A percentile compares a stretch with the other conserved stretches of the same genome.
Conservation (phyloP, 768 basidiomycete species). For the Panellus pusillus region DNA sequence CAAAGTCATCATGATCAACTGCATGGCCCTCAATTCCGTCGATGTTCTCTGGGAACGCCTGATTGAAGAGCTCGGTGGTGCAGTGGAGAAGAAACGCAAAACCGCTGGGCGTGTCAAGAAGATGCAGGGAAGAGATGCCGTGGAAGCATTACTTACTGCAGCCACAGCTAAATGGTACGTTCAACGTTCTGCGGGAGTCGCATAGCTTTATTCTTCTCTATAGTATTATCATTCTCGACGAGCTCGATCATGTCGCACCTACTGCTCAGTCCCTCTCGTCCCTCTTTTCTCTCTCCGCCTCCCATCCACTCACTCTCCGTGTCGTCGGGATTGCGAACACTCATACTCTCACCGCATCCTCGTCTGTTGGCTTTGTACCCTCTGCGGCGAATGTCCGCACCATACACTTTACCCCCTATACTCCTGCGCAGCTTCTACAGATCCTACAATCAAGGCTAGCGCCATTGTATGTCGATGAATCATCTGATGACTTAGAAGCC, state of each 20-base stretch:
- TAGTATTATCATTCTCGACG: constrained; percentile 81
- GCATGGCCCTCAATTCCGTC: constrained; percentile 71
- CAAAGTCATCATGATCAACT: constrained; percentile 65
- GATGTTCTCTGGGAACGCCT: constrained; percentile 74
- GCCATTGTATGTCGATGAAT: constrained; percentile 42
- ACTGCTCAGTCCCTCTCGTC: constrained; percentile 56
- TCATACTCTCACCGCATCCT: constrained; percentile 73
- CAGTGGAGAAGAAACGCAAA: constrained; percentile 33
- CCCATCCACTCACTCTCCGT: constrained; percentile 53
- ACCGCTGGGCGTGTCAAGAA: constrained; percentile 37
- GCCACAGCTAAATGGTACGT: constrained; percentile 55
- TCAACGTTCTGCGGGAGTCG: background rate
- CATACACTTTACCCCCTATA: constrained; percentile 81
- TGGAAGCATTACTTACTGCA: constrained; percentile 45
- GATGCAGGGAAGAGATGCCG: constrained; percentile 46
- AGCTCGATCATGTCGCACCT: constrained; percentile 79
- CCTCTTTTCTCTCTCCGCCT: constrained; percentile 68
- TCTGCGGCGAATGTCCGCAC: constrained; percentile 52
- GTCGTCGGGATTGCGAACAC: constrained; percentile 88
- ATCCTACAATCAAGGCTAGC: constrained; percentile 68
- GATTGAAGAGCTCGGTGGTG: constrained; percentile 50
- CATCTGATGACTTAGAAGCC: constrained; percentile 29
- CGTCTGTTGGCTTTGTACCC: constrained; percentile 33
- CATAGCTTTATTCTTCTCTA: constrained; percentile 17
- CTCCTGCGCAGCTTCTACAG: constrained; percentile 63